A percentile compares a stretch with the other conserved stretches of the same genome.
Evolutionary conservation across 257 asterid species (phyloP).

Genomic region (Solanum stenotomum): DNA sequence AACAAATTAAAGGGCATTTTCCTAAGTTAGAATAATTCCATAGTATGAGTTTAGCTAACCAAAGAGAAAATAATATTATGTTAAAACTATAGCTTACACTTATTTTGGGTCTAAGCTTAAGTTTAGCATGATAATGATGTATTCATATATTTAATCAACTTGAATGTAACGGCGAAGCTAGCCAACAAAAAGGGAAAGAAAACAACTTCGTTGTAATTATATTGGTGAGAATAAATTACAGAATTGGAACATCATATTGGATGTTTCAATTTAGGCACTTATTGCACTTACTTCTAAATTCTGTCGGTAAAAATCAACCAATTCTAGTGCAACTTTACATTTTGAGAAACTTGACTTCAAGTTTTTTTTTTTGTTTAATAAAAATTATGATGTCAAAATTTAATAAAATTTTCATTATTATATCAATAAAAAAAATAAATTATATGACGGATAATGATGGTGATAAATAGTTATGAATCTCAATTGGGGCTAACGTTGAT

Average conservation of each 20-base stretch:
- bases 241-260: background rate
- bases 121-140: background rate
- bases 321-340: background rate
- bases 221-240: background rate
- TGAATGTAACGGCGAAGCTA: background rate
- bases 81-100: background rate
- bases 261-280: background rate
- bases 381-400: background rate
- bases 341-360: background rate
- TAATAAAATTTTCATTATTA: no score
- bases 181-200: background rate
- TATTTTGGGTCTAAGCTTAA: background rate
- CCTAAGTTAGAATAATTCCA: background rate
- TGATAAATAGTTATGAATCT: no score
- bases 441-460: no score
- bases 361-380: no score
- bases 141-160: background rate
- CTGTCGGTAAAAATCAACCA: background rate
- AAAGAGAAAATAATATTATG: background rate
- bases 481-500: no score
- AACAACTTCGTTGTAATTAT: background rate
- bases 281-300: background rate
- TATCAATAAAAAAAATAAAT: no score
- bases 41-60: background rate
- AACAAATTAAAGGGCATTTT: background rate